These are phyloP conservation scores for Aspergillus cristatus DNA, from an alignment of 495 filamentous ascomycete genomes.

Conservation along the genomic window DNA sequence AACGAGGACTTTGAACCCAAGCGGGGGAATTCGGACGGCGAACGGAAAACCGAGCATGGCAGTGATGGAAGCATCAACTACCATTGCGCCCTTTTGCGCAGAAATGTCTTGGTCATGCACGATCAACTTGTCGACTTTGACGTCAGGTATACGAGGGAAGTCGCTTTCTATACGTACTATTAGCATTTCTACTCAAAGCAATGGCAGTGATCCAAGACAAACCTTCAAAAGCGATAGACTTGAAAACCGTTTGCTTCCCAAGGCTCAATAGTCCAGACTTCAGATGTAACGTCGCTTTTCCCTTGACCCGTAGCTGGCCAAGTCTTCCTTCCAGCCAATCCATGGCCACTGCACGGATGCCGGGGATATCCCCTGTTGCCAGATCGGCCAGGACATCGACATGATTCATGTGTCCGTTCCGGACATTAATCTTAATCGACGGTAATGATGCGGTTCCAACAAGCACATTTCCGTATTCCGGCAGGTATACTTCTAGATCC, in stretches of 20 bases:
- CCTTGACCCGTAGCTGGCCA: constrained; percentile 54
- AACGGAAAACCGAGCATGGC: constrained; percentile 68
- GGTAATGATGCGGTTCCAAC: constrained; percentile 71
- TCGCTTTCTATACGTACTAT: constrained; percentile 38
- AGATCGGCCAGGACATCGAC: constrained; percentile 74
- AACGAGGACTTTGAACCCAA: constrained; percentile 77
- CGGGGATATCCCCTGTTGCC: constrained; percentile 64
- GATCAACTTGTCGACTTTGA: constrained; percentile 67
- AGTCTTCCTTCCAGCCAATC: constrained; percentile 80
- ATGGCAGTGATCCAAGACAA: constrained; percentile 29
- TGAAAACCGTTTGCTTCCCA: constrained; percentile 59
- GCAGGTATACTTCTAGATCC: constrained; percentile 67
- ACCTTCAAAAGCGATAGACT: constrained; percentile 75
- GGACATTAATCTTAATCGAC: constrained; percentile 59
- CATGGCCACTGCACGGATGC: constrained; percentile 69
- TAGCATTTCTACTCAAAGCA: constrained; percentile 6
- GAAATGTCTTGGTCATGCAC: constrained; percentile 55
- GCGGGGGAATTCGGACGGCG: constrained; percentile 59
- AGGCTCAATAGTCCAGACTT: constrained; percentile 71
- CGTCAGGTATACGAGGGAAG: constrained; percentile 65
- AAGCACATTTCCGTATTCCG: constrained; percentile 70
- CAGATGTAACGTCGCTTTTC: constrained; percentile 57
- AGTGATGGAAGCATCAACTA: constrained; percentile 61
- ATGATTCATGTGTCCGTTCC: constrained; percentile 63
- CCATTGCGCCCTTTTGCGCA: constrained; percentile 52